Conservation (phyloP, 441 rosid species). For the Arabidopsis lyrata region DNA sequence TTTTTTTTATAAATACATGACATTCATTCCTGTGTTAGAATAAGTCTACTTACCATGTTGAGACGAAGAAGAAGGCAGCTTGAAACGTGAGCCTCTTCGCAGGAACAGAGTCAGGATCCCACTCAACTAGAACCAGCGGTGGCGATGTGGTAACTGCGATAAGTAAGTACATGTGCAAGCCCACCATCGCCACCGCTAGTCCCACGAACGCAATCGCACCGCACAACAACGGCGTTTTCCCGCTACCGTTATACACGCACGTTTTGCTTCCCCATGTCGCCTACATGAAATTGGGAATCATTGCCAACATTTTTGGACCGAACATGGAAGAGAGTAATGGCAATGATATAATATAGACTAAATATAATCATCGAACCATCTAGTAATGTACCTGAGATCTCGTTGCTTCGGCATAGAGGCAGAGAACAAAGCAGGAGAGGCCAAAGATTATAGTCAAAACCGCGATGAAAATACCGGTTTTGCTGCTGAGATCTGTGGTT, state of each 20-base stretch:
- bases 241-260: conserved; percentile 80
- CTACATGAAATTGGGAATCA: conserved; percentile 46
- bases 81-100: conserved; percentile 62
- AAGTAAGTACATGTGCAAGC: conserved; percentile 69
- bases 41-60: conserved; percentile 66
- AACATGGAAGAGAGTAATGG: neutral
- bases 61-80: conserved; percentile 78
- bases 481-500: conserved; percentile 76
- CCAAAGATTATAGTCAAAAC: conserved; percentile 73
- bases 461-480: conserved; percentile 57
- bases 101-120: conserved; percentile 56
- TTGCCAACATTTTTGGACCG: conserved; percentile 4
- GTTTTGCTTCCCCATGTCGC: conserved; percentile 54
- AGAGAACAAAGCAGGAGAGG: conserved; percentile 77
- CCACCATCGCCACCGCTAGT: conserved; percentile 72
- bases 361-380: neutral
- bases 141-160: conserved; percentile 73
- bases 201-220: conserved; percentile 66
- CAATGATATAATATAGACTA: neutral
- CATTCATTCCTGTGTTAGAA: neutral
- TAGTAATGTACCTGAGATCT: conserved; percentile 78
- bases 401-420: conserved; percentile 90
- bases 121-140: conserved; percentile 51
- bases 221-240: conserved; percentile 79
- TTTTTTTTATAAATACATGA: neutral